Evolutionary conservation across 306 rosid genomes (phyloP).

Genomic region (Cucurbita moschata): DNA sequence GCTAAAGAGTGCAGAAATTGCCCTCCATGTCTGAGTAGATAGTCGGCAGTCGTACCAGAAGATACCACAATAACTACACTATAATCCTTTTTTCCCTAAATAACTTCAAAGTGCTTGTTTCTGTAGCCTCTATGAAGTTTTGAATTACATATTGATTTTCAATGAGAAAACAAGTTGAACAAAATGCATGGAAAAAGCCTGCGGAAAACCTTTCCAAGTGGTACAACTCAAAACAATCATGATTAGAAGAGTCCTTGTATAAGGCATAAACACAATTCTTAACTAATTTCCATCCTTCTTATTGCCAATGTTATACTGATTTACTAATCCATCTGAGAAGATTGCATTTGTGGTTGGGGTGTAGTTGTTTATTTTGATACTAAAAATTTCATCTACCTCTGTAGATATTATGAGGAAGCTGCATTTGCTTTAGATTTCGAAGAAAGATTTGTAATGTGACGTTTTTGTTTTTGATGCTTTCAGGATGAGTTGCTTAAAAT

Average conservation of each 20-base stretch:
- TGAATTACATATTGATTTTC: not conserved
- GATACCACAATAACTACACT: not conserved
- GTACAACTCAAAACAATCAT: not conserved
- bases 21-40: not conserved
- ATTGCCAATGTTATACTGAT: not conserved
- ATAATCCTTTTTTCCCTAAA: not conserved
- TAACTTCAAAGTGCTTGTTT: not conserved
- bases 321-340: not conserved
- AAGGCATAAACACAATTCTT: not conserved
- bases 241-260: not conserved
- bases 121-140: not conserved
- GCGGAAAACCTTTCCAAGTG: not conserved
- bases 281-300: not conserved
- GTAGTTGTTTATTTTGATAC: not conserved
- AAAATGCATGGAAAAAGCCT: not conserved
- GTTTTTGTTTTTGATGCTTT: constrained; percentile 8
- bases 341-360: not conserved
- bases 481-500: constrained; percentile 82
- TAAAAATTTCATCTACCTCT: not conserved
- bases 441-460: constrained; percentile 10
- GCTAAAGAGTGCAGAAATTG: not conserved
- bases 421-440: not conserved
- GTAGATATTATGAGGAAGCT: not conserved
- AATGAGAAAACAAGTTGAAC: not conserved
- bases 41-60: not conserved